Conservation (phyloP, 2,329 filamentous ascomycete species). For the Tolypocladium tundrense region DNA sequence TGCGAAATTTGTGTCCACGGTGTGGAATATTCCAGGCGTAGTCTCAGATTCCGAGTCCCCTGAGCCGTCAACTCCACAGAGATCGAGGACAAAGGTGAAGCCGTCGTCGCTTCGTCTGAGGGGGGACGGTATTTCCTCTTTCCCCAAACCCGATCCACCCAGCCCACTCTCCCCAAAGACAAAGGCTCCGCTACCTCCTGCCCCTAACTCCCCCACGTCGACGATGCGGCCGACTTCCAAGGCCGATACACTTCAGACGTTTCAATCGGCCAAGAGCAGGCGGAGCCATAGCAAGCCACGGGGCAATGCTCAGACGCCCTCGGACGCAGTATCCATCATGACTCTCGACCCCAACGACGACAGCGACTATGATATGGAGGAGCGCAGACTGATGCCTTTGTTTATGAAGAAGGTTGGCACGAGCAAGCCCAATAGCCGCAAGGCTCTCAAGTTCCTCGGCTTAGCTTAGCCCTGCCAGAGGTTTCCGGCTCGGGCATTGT, state of each 20-base stretch:
- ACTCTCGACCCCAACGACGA: slow-evolving; percentile 27
- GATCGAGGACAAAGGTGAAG: slow-evolving; percentile 9
- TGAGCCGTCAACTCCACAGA: slow-evolving; percentile 18
- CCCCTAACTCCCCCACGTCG: slow-evolving; percentile 3
- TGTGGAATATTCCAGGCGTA: slow-evolving; percentile 32
- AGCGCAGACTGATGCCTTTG: slow-evolving; percentile 42
- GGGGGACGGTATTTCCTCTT: slow-evolving; percentile 18
- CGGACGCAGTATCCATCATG: slow-evolving; percentile 20
- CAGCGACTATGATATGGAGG: slow-evolving; percentile 34
- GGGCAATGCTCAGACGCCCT: slow-evolving; percentile 6
- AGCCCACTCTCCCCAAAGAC: slow-evolving; percentile 10
- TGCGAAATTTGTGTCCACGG: slow-evolving; percentile 39
- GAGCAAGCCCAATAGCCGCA: slow-evolving; percentile 33
- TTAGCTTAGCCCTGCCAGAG: slow-evolving; percentile 21
- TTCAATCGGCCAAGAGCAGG: slow-evolving; percentile 18
- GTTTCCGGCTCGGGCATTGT: not conserved
- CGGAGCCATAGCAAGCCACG: slow-evolving; percentile 17
- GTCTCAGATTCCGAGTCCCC: slow-evolving; percentile 31
- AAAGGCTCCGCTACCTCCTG: not conserved
- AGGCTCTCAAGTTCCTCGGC: slow-evolving; percentile 44
- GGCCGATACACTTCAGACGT: slow-evolving; percentile 14
- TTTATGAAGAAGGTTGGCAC: slow-evolving; percentile 25
- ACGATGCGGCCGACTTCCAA: slow-evolving; percentile 5
- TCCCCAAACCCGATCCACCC: slow-evolving; percentile 13
- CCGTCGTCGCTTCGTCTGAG: slow-evolving; percentile 14